Evolutionary conservation across 2,329 filamentous ascomycete species (phyloP), one percentile per base, ranked within the genome.

Genomic region (Penicillium oxalicum): DNA sequence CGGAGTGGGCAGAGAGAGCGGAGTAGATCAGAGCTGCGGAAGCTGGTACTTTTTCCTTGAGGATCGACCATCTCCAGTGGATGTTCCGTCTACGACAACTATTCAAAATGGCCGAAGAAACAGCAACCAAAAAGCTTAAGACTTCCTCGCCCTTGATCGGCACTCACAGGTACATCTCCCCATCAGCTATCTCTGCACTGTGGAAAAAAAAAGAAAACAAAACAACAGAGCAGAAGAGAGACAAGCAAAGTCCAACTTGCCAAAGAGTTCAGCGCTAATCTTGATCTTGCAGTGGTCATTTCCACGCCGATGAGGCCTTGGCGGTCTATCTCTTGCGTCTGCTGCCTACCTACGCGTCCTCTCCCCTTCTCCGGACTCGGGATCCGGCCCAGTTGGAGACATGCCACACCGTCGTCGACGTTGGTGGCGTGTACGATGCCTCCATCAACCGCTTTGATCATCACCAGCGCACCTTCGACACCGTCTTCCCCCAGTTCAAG

Each of bases 261-360:
- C 48, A 49, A 44, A 24, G 12, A 12, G 27, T 45, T 26, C 12
- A 4, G 18, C 24, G 43, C 35, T 47, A 43, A 51, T 51, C 51
- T 35, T 54, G 26, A 32, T 32, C 29, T 32, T 11, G 18, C 53
- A 81, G 78, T 74, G 93, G 93, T 60, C 90, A 96, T 77, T 98
- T 98, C 80, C 93, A 98, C 76, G 93, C 93, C 69, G 93, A 98
- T 71, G 93, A 98, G 76, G 91, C 93, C 52, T 83, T 98, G 38
- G 93, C 93, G 50, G 91, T 98, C 56, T 90, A 95, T 77, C 89
- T 98, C 78, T 87, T 98, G 60, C 89, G 90, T 57, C 81, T 87
- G 49, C 86, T 97, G 13, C 91, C 93, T 24, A 74, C 84, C 50
- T 98, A 97, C 76, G 70, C 77, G 48, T 73, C 79, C 59, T 84